Percentiles rank a stretch among this genome's conserved stretches.
Conservation (phyloP, 2,329 filamentous ascomycete genomes). For the Beauveria scarabaeidicola region DNA sequence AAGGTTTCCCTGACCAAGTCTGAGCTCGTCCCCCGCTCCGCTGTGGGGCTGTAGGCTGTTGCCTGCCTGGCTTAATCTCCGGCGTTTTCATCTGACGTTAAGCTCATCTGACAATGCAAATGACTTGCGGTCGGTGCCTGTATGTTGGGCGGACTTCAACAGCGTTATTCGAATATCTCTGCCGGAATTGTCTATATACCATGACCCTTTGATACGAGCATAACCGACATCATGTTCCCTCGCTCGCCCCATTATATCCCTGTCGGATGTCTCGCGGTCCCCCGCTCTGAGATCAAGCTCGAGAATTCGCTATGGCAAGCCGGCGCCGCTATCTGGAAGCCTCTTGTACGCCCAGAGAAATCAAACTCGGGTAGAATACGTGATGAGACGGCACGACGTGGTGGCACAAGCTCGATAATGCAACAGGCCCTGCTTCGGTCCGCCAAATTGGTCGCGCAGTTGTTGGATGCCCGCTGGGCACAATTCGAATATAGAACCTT, state of each 20-base stretch:
- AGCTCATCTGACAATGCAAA: background rate
- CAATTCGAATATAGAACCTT: conserved; percentile 30
- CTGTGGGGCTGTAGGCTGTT: conserved; percentile 4
- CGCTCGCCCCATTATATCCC: conserved; percentile 28
- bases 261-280: conserved; percentile 30
- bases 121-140: background rate
- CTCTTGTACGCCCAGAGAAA: background rate
- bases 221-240: conserved; percentile 13
- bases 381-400: background rate
- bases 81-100: background rate
- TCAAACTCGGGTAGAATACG: background rate
- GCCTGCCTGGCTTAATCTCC: conserved; percentile 1
- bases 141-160: background rate
- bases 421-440: conserved; percentile 23
- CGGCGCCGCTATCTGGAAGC: background rate
- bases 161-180: background rate
- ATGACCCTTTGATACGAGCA: background rate
- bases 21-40: too few relatives aligned
- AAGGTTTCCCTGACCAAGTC: too few relatives aligned
- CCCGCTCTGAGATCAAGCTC: conserved; percentile 13
- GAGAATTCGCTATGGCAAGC: conserved; percentile 1
- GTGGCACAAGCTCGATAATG: conserved; percentile 15
- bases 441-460: conserved; percentile 16
- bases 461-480: conserved; percentile 35
- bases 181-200: background rate